Evolutionary conservation across 768 basidiomycete species (phyloP).

Genomic region (Boletus sp.): DNA sequence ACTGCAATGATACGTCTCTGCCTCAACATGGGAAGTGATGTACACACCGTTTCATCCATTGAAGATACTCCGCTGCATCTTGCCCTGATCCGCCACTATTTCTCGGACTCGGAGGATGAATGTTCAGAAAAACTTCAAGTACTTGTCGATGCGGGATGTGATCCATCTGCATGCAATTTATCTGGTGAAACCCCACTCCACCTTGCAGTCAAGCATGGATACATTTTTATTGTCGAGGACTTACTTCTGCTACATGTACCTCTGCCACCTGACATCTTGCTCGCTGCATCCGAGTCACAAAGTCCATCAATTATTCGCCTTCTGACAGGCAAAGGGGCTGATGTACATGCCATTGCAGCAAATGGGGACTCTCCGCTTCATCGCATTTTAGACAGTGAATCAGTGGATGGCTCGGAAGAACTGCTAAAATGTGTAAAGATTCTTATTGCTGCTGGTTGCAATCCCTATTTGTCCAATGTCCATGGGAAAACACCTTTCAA

Average conservation of each 20-base stretch:
- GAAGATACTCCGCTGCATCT: too few species aligned
- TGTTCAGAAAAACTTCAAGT: too few species aligned
- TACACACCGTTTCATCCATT: too few species aligned
- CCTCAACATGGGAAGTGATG: too few species aligned
- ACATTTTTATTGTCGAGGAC: too few species aligned
- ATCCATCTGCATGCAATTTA: too few species aligned
- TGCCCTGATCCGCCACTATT: too few species aligned
- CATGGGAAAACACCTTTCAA: neutral
- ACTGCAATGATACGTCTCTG: too few species aligned
- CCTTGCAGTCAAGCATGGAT: too few species aligned
- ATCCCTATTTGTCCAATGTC: neutral
- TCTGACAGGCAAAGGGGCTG: neutral
- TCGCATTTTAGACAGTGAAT: neutral
- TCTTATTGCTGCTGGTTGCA: neutral
- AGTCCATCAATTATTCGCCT: neutral
- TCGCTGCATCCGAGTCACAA: neutral
- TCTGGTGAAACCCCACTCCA: too few species aligned
- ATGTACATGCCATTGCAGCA: neutral
- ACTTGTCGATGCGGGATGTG: too few species aligned
- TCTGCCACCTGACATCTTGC: neutral
- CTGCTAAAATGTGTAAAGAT: neutral
- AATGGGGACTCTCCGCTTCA: neutral
- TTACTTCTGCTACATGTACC: neutral
- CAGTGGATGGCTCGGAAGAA: neutral
- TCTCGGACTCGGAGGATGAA: too few species aligned